Evolutionary conservation across 768 basidiomycete genomes (phyloP), one percentile per base, ranked within the genome.

Genomic region (Hypholoma sublateritium): DNA sequence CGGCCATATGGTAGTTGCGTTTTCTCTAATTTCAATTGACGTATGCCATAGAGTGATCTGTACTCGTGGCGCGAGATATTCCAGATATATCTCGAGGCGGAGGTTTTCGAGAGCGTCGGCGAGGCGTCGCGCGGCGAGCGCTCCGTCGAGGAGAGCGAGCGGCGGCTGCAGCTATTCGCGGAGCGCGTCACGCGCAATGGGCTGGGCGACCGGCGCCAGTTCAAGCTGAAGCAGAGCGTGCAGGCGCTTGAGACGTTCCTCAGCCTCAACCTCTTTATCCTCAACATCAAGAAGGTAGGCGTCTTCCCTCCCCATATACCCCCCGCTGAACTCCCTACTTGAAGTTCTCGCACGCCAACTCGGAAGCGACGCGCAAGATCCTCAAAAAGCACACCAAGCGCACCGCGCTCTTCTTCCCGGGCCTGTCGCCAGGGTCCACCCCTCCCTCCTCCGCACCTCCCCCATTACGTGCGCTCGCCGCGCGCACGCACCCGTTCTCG

Each of bases 371-470:
- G 2, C 84, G 93, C 35, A 97, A 97, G 74, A 94, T 94, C 57
- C 81, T 96, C 50, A 96, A 96, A 79, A 97, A 97, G 67, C 95
- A 95, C 67, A 81, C 91, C 25, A 96, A 96, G 68, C 86, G 92
- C 3, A 96, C 94, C 0, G 85, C 90, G 0, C 75, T 98, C 8
- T 88, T 91, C 1, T 77, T 89, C 61, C 80, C 87, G 1, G 58
- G 63, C 59, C 57, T 67, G 51, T 55, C 65, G 14, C 51, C 71
- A 55, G 53, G 60, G 41, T 25, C 54, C 46, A 34, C 51, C 24
- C 59, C 25, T 42, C 67, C 53, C 2, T 69, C 62, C 57, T 52
- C 57, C 17, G 34, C 60, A 51, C 41, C 60, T 59, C 24, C 61
- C 19, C 60, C 62, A n/a, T 61, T 63, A 28, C 55, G 60, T 41